phyloP scores from a whole-genome alignment of 805 yeast genomes.

The Candida ipomoeae region DNA sequence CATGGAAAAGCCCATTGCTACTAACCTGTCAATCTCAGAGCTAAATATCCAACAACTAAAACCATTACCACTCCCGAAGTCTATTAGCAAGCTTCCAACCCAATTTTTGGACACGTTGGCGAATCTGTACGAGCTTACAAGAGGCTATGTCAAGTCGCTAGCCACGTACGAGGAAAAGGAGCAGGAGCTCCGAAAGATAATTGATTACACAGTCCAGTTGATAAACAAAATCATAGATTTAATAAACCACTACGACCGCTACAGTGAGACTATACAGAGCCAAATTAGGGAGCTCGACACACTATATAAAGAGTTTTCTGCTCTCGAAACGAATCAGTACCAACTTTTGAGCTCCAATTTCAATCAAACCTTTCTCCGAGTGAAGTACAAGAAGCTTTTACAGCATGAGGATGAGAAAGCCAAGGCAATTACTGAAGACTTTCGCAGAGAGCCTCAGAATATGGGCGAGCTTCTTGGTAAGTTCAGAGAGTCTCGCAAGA shows the following conservation, averaged over 20 bases:
- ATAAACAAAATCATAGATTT: slow-evolving; percentile 22
- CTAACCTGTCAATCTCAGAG: background rate
- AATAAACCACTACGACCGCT: slow-evolving; percentile 17
- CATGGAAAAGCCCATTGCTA: background rate
- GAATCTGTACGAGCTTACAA: slow-evolving; percentile 26
- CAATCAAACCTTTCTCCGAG: slow-evolving; percentile 24
- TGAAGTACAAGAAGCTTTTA: slow-evolving; percentile 9
- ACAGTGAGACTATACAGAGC: slow-evolving; percentile 19
- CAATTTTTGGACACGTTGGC: slow-evolving; percentile 24
- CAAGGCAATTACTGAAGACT: background rate
- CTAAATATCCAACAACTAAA: slow-evolving; percentile 5
- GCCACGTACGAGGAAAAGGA: slow-evolving; percentile 21
- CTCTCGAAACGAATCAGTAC: slow-evolving; percentile 36
- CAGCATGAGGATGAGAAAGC: slow-evolving; percentile 7
- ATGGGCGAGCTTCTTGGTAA: slow-evolving; percentile 16
- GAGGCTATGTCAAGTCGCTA: slow-evolving; percentile 23
- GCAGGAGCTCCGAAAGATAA: slow-evolving; percentile 16
- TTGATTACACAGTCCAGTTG: slow-evolving; percentile 15
- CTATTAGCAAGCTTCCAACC: slow-evolving; percentile 28
- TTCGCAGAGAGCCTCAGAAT: slow-evolving; percentile 9
- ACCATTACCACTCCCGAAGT: slow-evolving; percentile 27
- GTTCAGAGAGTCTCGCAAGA: slow-evolving; percentile 23
- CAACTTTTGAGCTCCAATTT: slow-evolving; percentile 35
- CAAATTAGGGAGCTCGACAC: slow-evolving; percentile 23
- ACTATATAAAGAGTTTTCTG: slow-evolving; percentile 30